These are phyloP conservation scores for Calamus simplicifolius DNA, from an alignment of 176 grass and related monocot genomes.

Conservation along the genomic window DNA sequence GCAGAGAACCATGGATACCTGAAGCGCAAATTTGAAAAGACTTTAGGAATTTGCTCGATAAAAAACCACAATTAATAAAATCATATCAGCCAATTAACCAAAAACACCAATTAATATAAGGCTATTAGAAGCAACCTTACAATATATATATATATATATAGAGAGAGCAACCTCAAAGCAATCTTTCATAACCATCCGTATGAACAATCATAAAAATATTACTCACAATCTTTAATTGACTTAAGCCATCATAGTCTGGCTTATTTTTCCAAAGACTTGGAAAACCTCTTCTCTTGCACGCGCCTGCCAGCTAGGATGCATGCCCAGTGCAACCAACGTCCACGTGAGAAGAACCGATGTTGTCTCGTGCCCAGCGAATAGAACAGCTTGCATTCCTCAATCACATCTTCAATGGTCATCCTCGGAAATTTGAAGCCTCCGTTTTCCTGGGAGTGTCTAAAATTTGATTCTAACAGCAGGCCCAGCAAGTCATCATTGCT, in stretches of 20 bases:
- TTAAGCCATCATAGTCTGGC: slow-evolving; percentile 1
- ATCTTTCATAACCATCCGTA: too few relatives aligned
- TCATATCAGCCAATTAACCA: too few relatives aligned
- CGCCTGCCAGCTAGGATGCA: slow-evolving; percentile 15
- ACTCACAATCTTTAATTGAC: slow-evolving; percentile 1
- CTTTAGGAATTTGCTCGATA: too few relatives aligned
- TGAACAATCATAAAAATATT: too few relatives aligned
- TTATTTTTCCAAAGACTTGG: slow-evolving; percentile 10
- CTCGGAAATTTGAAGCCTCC: slow-evolving; percentile 18
- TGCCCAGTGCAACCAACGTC: slow-evolving; percentile 24
- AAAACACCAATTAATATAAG: too few relatives aligned
- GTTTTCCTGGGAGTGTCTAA: slow-evolving; percentile 5
- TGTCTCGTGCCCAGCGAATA: slow-evolving; percentile 24
- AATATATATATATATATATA: too few relatives aligned
- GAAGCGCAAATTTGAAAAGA: too few relatives aligned
- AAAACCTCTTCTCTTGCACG: background rate
- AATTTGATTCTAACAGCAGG: slow-evolving; percentile 44
- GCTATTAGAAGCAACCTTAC: too few relatives aligned
- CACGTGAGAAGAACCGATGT: slow-evolving; percentile 16
- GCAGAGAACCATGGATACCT: slow-evolving; percentile 6
- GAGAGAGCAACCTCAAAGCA: too few relatives aligned
- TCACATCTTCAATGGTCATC: slow-evolving; percentile 34
- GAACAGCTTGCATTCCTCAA: background rate
- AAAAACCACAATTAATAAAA: too few relatives aligned
- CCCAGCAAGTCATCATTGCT: slow-evolving; percentile 36